Evolutionary conservation across 106 monocot genomes (phyloP), one percentile per base, ranked within the genome.

Genomic region (Allium sativum): DNA sequence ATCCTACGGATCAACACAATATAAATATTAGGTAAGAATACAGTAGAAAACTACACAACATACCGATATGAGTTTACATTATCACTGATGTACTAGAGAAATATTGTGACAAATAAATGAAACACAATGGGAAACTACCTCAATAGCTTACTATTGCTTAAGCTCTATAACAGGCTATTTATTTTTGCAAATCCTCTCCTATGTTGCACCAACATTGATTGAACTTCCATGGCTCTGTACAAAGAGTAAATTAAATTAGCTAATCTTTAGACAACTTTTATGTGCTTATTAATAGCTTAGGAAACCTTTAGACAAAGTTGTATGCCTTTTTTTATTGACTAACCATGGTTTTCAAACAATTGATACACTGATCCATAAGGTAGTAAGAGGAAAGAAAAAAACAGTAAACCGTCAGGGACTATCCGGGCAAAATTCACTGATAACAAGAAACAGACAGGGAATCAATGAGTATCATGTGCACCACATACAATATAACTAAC

Each of bases 321-420:
- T 41, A 21, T 55, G 18, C 42, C 46, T 20, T 8, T 31, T 40
- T 10, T 45, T 55, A 21, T 68, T 54, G 2, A 10, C 69, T 53
- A 88, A 98, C 98, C 87, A 76, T 88, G 68, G 59, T 78, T 76
- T 92, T 91, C 98, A 91, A 98, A 65, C 82, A 98, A 18, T 77
- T 80, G 69, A 98, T 85, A 72, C 91, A 92, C 70, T 78, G 77
- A 59, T 92, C 82, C 98, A 98, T 91, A 76, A 98, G 76, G 72
- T 84, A 98, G 68, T 98, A 98, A 50, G 98, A 98, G 12, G 98
- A 82, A 45, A 98, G n/a, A 98, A 71, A 98, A 98, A n/a, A 98
- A 82, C 48, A 98, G 91, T 48, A 98, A 69, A 48, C 98, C 91
- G 85, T 87, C 92, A 62, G 98, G 91, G 56, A 96, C 87, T 73